A percentile compares a stretch with the other conserved stretches of the same genome.
Evolutionary conservation across 371 early-diverging fungal species (phyloP).

Genomic region (Mucor mucedo): DNA sequence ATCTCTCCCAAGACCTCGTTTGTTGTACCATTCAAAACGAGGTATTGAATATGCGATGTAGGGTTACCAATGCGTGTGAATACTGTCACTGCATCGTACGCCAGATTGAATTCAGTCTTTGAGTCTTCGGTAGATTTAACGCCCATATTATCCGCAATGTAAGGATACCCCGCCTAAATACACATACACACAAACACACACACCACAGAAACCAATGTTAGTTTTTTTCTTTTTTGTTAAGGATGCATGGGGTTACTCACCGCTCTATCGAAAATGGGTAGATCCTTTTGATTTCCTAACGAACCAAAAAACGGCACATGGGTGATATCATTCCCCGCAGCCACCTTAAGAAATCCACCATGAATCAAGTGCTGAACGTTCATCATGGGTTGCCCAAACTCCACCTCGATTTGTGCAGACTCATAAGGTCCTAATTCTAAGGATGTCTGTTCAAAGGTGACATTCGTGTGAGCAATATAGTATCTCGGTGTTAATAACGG

Average conservation of each 20-base stretch:
- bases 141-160: constrained; percentile 1
- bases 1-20: constrained; percentile 7
- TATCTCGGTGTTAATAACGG: constrained; percentile 5
- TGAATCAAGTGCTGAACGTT: constrained; percentile 21
- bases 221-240: background rate
- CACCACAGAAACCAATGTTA: background rate
- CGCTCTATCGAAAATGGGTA: constrained; percentile 24
- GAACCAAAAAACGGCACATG: constrained; percentile 57
- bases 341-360: constrained; percentile 25
- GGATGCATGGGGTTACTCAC: background rate
- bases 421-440: constrained; percentile 1
- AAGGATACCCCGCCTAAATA: constrained; percentile 8
- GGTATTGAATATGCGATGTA: constrained; percentile 6
- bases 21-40: background rate
- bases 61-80: constrained; percentile 17
- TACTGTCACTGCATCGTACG: background rate
- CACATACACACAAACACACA: background rate
- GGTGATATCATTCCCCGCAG: background rate
- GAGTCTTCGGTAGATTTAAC: no score
- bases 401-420: background rate
- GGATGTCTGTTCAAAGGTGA: constrained; percentile 2
- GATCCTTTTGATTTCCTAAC: constrained; percentile 44
- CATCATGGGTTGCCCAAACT: background rate
- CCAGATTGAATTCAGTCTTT: background rate
- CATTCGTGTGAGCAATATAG: background rate